Base-by-base conservation (phyloP, 306 rosid species). In the Rosa multiflora region DNA sequence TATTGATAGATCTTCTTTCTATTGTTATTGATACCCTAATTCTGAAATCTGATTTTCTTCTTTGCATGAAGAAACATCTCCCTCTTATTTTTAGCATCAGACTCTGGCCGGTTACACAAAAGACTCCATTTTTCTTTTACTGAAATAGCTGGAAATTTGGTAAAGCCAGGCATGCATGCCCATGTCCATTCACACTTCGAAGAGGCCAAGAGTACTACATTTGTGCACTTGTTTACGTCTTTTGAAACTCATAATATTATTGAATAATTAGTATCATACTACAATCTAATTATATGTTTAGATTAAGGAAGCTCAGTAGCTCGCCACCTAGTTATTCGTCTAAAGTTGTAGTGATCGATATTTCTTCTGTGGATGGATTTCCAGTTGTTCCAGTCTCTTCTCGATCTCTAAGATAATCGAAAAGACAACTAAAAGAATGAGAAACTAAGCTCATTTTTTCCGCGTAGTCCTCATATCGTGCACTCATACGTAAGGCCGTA, bases 151-250 rank as follows among this genome's bases (percentile, higher is more conserved):
- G 69, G 69, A 74, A 58, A 40, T 14, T 61, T 29, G 71, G 70
- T 75, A 44, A 18, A 42, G 56, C 70, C 4, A 46, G 49, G 17
- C 66, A 32, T 29, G n/a, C 49, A 53, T 39, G 49, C 15, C 47
- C 52, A 44, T 75, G 78, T 8, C 78, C 58, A 59, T 75, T 59
- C 78, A 61, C 70, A 61, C 4, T 61, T 61, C 59, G 11, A 11
- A 43, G 46, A 46, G 71, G 58, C 70, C 71, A 62, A 75, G 68
- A 26, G 3, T 32, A 32, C 37, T 44, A 9, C 8, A 44, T 2
- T 44, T 7, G 47, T 44, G 70, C 42, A 29, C n/a, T 29, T 32
- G 69, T 32, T 23, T 59, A 21, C 35, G 64, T 7, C 43, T 53
- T 56, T 13, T 55, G 26, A 15, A 17, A 5, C 56, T 10, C 26